Evolutionary conservation across 148 eudicot genomes (phyloP).

Genomic region (Bassia scoparia): DNA sequence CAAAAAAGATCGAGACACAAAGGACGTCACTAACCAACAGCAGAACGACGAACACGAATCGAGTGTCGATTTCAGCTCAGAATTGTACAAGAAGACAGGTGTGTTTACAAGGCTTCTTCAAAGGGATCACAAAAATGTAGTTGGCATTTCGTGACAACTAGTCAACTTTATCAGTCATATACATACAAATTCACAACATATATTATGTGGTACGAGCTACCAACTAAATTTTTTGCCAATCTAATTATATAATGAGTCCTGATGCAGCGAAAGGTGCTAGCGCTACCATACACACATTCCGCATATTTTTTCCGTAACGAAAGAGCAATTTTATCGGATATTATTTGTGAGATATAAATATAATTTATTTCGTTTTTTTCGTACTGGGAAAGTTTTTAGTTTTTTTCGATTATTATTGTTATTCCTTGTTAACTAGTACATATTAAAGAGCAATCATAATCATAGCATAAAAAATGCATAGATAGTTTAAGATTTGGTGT

Average conservation of each 20-base stretch:
- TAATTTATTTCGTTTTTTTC: neutral
- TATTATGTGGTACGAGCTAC: neutral
- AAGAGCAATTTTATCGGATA: no score
- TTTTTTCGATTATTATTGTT: neutral
- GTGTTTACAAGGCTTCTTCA: constrained; percentile 18
- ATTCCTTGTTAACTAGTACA: neutral
- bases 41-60: neutral
- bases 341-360: neutral
- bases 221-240: neutral
- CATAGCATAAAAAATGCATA: neutral
- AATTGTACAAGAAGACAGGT: constrained; percentile 16
- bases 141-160: constrained; percentile 12
- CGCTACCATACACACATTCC: neutral
- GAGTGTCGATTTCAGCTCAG: neutral
- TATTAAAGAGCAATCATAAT: neutral
- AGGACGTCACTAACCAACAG: neutral
- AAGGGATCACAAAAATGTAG: constrained; percentile 14
- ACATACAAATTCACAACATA: neutral
- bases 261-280: neutral
- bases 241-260: neutral
- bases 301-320: no score
- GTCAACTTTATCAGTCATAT: neutral
- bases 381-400: neutral
- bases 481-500: neutral
- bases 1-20: no score